Evolutionary conservation across 257 asterid species (phyloP), one percentile per base, ranked within the genome.

Genomic region (Phtheirospermum japonicum): DNA sequence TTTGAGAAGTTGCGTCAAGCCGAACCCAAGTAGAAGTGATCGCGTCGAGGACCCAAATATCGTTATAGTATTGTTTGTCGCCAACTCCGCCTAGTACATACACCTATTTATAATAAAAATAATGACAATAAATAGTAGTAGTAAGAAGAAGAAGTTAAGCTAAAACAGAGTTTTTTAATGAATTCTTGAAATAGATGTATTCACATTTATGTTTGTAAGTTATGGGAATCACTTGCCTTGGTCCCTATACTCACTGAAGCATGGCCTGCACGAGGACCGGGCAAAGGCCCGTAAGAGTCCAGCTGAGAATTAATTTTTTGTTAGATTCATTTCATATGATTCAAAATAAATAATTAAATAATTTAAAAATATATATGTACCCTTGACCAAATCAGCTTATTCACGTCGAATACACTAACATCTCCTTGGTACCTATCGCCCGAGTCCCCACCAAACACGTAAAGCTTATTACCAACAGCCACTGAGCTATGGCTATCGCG

Each of bases 261-360:
- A 79, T 92, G 99, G 16, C 97, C 99, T 0, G 99, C 99, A 61
- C 97, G 90, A 58, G 82, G 88, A 71, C 81, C 76, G 1, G 97
- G 97, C 0, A 68, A 77, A 16, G 87, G 65, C 52, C 96, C 95
- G 12, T 32, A 65, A 40, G 70, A 66, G 61, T 78, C 90, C 72
- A 85, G 58, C 98, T 88, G 79, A 39, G 3, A 32, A 55, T 13
- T 40, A 6, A 42, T 13, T 16, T n/a, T 18, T 7, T 1, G 20
- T 17, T 49, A 16, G 19, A 18, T 49, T 49, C 30, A 49, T 17
- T 49, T 49, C 30, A 9, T 20, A 17, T 17, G 4, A 2, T 49
- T 7, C 12, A 1, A 49, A 50, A 40, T 14, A 61, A 23, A 23
- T 23, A 23, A 23, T 1, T 23, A 23, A 36, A 5, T 9, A 4